Evolutionary conservation across 1,284 basidiomycete species (phyloP), one percentile per base, ranked within the genome.

Genomic region (Puccinia brachypodii): DNA sequence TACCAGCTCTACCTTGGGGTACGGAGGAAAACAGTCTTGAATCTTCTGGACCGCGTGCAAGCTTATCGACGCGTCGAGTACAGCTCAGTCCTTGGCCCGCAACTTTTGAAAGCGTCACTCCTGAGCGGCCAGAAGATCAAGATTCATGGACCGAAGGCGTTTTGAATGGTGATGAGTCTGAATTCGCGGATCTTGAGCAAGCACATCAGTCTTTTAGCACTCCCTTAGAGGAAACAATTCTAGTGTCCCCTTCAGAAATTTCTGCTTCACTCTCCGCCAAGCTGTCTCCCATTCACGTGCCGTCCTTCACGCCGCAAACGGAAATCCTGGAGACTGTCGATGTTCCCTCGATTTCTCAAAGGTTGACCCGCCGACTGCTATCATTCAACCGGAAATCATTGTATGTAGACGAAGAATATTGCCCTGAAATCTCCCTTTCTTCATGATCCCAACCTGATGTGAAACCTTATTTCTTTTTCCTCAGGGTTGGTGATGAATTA

Each of bases 331-430:
- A 72, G 47, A 50, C 47, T 47, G 47, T 33, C 44, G 31, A 72
- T 72, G 28, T 56, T 33, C 69, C 69, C 4, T 72, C 50, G 33
- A 72, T 56, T 19, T 56, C 69, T 8, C 69, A 72, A 53, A 72
- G 44, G 28, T 14, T 56, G 3, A 56, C 69, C 33, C 69, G 69
- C 40, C 28, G 69, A 44, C 47, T 72, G 47, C 42, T 50, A 53
- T 72, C 64, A 14, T 68, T 68, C 40, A 68, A 44, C 40, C 38
- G 40, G 4, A 68, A 68, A 44, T 53, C 28, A n/a, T 19, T 47
- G 69, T 50, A 72, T 50, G 44, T 72, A 2, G 53, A 50, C 33
- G 1, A 6, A 71, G 19, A 71, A 42, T 16, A 31, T 33, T 19
- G 11, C 33, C 13, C 19, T 28, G n/a, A 13, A 31, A n/a, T 3